A percentile compares a stretch with the other conserved stretches of the same genome.
These are phyloP conservation scores for Saraca asoca DNA, from an alignment of 331 rosid species.

Conservation along the genomic window DNA sequence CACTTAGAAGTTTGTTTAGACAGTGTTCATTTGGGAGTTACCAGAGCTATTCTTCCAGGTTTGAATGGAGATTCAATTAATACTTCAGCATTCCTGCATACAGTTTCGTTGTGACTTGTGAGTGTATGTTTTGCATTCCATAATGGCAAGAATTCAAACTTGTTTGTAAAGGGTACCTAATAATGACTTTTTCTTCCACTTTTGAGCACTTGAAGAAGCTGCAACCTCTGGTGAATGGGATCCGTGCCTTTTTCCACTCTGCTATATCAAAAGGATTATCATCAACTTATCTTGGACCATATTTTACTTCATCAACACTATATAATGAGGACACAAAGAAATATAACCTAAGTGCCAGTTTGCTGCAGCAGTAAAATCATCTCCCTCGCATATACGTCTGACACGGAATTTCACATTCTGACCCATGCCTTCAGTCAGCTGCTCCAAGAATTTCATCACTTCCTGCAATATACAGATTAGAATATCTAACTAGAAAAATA, in stretches of 20 bases:
- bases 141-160: not conserved
- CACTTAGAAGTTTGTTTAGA: not conserved
- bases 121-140: conserved; percentile 22
- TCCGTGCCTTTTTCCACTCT: conserved; percentile 70
- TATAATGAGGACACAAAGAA: not conserved
- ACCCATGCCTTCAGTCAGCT: conserved; percentile 68
- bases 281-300: not conserved
- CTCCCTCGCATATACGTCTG: conserved; percentile 52
- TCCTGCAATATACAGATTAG: conserved; percentile 50
- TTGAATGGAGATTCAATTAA: conserved; percentile 80
- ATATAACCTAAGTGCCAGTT: conserved; percentile 75
- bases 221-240: conserved; percentile 91
- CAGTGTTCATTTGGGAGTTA: conserved; percentile 32
- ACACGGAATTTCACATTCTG: conserved; percentile 63
- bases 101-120: conserved; percentile 20
- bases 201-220: conserved; percentile 62
- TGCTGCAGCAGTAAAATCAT: conserved; percentile 56
- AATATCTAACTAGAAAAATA: conserved; percentile 6
- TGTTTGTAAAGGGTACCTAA: conserved; percentile 38
- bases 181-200: conserved; percentile 43
- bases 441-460: conserved; percentile 54
- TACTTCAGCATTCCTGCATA: conserved; percentile 65
- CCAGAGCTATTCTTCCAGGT: conserved; percentile 76
- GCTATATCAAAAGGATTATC: conserved; percentile 25
- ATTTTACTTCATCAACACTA: not conserved